Evolutionary conservation across 805 yeast species (phyloP).

Genomic region (Yarrowia bubula): DNA sequence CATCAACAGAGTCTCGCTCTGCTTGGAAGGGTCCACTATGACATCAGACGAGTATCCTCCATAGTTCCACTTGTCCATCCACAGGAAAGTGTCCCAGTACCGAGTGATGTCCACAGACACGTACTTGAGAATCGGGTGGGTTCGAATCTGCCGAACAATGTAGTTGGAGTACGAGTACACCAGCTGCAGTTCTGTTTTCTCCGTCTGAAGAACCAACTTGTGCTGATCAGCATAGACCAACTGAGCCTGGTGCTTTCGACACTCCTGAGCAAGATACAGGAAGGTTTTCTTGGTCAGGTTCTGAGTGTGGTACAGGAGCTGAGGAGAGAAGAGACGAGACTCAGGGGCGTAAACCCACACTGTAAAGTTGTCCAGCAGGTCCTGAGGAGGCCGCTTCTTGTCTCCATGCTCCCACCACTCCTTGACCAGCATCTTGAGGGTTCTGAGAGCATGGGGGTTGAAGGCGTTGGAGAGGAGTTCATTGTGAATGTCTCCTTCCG

Average conservation of each 20-base stretch:
- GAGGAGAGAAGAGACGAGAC: conserved; percentile 71
- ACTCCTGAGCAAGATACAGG: conserved; percentile 75
- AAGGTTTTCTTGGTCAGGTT: conserved; percentile 80
- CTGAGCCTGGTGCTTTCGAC: conserved; percentile 71
- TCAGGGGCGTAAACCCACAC: conserved; percentile 81
- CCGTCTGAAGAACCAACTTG: conserved; percentile 67
- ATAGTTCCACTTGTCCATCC: conserved; percentile 92
- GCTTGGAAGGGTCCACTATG: conserved; percentile 30
- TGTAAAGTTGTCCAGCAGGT: conserved; percentile 75
- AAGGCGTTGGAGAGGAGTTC: conserved; percentile 79
- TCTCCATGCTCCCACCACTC: conserved; percentile 94
- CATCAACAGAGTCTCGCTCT: conserved; percentile 45
- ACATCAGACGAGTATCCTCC: conserved; percentile 57
- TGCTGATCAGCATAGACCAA: conserved; percentile 79
- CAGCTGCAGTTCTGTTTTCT: conserved; percentile 74
- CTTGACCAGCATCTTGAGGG: conserved; percentile 71
- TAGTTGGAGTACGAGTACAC: conserved; percentile 91
- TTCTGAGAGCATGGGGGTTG: conserved; percentile 67
- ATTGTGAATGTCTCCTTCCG: conserved; percentile 53
- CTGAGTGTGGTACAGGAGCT: conserved; percentile 81
- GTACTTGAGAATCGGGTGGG: conserved; percentile 78
- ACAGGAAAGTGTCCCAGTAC: conserved; percentile 89
- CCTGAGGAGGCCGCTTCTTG: conserved; percentile 67
- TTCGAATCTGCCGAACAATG: conserved; percentile 69
- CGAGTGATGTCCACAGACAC: conserved; percentile 69